Conservation (phyloP, 2,329 filamentous ascomycete species). For the Penicillium verrucosum region DNA sequence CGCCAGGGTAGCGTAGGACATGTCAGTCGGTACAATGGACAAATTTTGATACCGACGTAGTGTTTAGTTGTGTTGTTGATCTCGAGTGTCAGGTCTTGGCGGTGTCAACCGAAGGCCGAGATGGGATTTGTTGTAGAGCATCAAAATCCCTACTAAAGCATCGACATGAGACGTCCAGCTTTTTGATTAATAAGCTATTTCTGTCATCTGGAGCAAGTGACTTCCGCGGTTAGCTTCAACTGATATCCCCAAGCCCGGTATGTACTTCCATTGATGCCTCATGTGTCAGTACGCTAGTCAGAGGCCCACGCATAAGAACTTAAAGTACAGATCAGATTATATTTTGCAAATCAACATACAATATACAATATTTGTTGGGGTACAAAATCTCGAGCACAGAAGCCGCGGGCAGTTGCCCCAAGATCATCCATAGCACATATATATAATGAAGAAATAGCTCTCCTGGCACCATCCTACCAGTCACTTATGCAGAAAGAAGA, state of each 20-base stretch:
- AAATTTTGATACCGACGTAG: not conserved
- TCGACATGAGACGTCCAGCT: not conserved
- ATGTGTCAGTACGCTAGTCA: not conserved
- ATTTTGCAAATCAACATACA: not conserved
- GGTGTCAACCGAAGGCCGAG: not conserved
- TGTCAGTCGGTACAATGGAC: not conserved
- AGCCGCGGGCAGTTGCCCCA: not conserved
- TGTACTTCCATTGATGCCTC: not conserved
- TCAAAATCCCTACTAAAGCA: not conserved
- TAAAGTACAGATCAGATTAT: too few species aligned
- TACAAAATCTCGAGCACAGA: not conserved
- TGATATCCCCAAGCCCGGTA: too few species aligned
- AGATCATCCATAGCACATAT: not conserved
- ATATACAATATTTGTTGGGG: not conserved
- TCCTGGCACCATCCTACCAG: too few species aligned
- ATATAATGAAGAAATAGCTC: not conserved
- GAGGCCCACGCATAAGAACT: not conserved
- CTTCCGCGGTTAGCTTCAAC: not conserved
- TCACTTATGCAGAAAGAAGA: not conserved
- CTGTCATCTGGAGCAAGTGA: not conserved
- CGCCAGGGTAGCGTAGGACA: not conserved
- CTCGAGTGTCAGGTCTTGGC: not conserved
- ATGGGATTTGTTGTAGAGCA: not conserved
- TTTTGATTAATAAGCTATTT: not conserved
- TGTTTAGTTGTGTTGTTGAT: conserved; percentile 4